A percentile compares a stretch with the other conserved stretches of the same genome.
phyloP scores from a whole-genome alignment of 2,329 filamentous ascomycete genomes.

The Penicillium sp. region DNA sequence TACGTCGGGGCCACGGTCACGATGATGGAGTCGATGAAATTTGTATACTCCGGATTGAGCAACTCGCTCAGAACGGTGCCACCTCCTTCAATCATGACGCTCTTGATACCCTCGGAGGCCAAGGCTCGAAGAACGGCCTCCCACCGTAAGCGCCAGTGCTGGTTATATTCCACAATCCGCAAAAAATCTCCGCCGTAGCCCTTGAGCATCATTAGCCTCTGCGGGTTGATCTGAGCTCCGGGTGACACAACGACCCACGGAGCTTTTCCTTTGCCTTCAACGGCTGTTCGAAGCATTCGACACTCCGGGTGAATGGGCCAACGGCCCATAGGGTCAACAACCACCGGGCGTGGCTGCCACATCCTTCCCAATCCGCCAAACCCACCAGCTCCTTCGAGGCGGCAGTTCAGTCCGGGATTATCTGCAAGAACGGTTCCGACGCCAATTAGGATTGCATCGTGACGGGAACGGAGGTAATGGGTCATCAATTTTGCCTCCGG shows the following conservation, averaged over 20 bases:
- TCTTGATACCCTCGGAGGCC: conserved; percentile 60
- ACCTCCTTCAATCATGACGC: conserved; percentile 91
- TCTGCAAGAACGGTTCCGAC: conserved; percentile 82
- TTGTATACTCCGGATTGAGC: conserved; percentile 60
- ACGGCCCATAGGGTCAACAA: conserved; percentile 75
- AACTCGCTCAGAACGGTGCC: conserved; percentile 78
- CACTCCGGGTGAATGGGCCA: conserved; percentile 63
- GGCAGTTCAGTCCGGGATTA: conserved; percentile 80
- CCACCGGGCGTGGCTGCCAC: conserved; percentile 73
- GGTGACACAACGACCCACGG: conserved; percentile 68
- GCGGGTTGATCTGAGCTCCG: conserved; percentile 45
- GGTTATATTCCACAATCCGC: conserved; percentile 39
- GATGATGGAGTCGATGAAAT: conserved; percentile 73
- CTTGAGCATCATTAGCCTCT: conserved; percentile 47
- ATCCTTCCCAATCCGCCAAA: conserved; percentile 53
- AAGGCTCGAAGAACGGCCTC: conserved; percentile 60
- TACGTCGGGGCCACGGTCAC: conserved; percentile 88
- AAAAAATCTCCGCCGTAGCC: conserved; percentile 49
- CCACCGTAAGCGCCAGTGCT: conserved; percentile 60
- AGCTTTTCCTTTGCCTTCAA: conserved; percentile 64
- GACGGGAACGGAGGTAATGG: conserved; percentile 77
- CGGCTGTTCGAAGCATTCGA: conserved; percentile 66
- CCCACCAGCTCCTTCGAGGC: conserved; percentile 61
- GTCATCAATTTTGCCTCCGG: conserved; percentile 87
- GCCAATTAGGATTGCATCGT: conserved; percentile 82